A percentile compares a stretch with the other conserved stretches of the same genome.
Conservation (phyloP, 2,329 filamentous ascomycete genomes). For the Neopestalotiopsis clavispora region DNA sequence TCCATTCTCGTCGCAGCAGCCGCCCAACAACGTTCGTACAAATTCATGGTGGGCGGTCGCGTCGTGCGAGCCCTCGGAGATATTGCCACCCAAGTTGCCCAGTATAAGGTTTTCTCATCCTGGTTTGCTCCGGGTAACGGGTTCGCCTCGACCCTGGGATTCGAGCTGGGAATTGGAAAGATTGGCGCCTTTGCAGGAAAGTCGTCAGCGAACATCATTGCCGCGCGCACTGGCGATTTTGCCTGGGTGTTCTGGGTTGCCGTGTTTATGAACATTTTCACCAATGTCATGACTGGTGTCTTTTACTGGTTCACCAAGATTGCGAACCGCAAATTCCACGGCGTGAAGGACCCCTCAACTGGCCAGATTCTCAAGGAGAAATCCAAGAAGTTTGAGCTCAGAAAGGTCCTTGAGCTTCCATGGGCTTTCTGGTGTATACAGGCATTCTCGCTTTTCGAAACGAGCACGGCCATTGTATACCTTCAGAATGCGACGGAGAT, state of each 20-base stretch:
- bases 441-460: slow-evolving; percentile 62
- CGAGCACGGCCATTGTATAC: slow-evolving; percentile 59
- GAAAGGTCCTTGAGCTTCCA: slow-evolving; percentile 60
- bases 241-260: slow-evolving; percentile 67
- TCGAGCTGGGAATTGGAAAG: slow-evolving; percentile 66
- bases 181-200: slow-evolving; percentile 66
- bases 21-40: slow-evolving; percentile 58
- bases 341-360: slow-evolving; percentile 55
- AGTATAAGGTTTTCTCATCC: slow-evolving; percentile 69
- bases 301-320: slow-evolving; percentile 63
- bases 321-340: slow-evolving; percentile 53
- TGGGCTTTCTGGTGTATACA: slow-evolving; percentile 63
- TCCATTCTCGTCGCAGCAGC: slow-evolving; percentile 64
- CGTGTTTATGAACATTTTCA: slow-evolving; percentile 69
- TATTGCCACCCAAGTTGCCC: slow-evolving; percentile 66
- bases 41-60: slow-evolving; percentile 65
- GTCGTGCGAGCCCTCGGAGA: slow-evolving; percentile 64
- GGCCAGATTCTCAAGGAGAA: slow-evolving; percentile 63
- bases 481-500: slow-evolving; percentile 64
- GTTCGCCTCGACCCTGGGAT: slow-evolving; percentile 64
- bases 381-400: slow-evolving; percentile 60
- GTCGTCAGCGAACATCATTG: slow-evolving; percentile 63
- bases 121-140: slow-evolving; percentile 68
- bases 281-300: slow-evolving; percentile 55
- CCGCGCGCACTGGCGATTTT: slow-evolving; percentile 61